Evolutionary conservation across 306 rosid species (phyloP).

Genomic region (Morella rubra): DNA sequence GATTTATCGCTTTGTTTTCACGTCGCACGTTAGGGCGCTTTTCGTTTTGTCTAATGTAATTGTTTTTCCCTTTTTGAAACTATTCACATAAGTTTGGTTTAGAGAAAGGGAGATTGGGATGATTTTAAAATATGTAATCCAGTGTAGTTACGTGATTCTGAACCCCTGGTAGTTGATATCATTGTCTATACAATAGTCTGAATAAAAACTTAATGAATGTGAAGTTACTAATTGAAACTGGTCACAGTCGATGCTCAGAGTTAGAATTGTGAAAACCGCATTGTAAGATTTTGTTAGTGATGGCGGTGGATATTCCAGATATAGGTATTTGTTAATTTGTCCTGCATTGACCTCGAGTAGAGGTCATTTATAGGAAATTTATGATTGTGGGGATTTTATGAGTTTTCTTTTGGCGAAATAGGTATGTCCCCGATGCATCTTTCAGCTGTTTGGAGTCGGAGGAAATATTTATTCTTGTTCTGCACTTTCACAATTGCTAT

Average conservation of each 20-base stretch:
- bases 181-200: not conserved
- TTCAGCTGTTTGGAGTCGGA: slow-evolving; percentile 59
- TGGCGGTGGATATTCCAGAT: not conserved
- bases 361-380: not conserved
- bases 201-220: not conserved
- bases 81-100: not conserved
- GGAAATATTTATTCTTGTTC: slow-evolving; percentile 37
- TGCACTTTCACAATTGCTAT: slow-evolving; percentile 25
- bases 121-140: too few species aligned
- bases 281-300: not conserved
- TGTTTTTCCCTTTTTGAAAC: not conserved
- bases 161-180: not conserved
- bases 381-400: not conserved
- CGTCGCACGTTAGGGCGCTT: not conserved
- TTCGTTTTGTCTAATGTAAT: not conserved
- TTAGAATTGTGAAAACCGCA: not conserved
- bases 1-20: not conserved
- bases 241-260: not conserved
- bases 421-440: slow-evolving; percentile 75
- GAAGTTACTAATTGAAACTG: not conserved
- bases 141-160: not conserved
- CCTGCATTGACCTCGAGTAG: not conserved
- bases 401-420: slow-evolving; percentile 15
- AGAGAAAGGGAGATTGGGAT: too few species aligned
- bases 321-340: not conserved